Evolutionary conservation across 2,329 filamentous ascomycete species (phyloP).

Genomic region (Xylariaceae sp.): DNA sequence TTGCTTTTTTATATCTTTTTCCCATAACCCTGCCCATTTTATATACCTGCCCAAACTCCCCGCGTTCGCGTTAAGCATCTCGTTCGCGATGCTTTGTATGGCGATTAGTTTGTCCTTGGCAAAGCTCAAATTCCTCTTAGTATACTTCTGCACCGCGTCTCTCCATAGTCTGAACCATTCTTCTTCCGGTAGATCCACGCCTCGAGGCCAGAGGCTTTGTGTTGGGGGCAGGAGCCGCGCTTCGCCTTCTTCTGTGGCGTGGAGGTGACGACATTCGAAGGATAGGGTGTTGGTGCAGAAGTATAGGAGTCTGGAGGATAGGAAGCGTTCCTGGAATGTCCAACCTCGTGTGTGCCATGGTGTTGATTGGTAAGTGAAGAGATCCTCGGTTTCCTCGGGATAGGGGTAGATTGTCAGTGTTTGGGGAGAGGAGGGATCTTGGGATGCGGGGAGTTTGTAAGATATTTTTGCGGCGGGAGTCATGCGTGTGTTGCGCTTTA

Average conservation of each 20-base stretch:
- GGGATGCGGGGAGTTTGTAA: neutral
- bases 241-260: neutral
- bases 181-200: neutral
- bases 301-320: conserved; percentile 1
- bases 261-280: neutral
- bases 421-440: neutral
- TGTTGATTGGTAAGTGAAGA: neutral
- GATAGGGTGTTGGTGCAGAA: conserved; percentile 1
- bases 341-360: neutral
- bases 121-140: neutral
- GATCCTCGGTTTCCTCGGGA: neutral
- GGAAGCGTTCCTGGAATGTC: conserved; percentile 3
- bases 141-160: neutral
- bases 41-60: conserved; percentile 1
- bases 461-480: neutral
- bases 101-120: conserved; percentile 12
- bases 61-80: neutral
- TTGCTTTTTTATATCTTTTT: neutral
- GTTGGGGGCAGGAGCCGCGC: neutral
- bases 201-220: neutral
- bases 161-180: neutral
- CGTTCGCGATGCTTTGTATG: conserved; percentile 3
- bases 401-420: neutral
- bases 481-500: neutral
- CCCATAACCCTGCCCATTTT: neutral